Conservation (phyloP, 192 early-diverging fungal genomes). For the Obelidium mucronatum region DNA sequence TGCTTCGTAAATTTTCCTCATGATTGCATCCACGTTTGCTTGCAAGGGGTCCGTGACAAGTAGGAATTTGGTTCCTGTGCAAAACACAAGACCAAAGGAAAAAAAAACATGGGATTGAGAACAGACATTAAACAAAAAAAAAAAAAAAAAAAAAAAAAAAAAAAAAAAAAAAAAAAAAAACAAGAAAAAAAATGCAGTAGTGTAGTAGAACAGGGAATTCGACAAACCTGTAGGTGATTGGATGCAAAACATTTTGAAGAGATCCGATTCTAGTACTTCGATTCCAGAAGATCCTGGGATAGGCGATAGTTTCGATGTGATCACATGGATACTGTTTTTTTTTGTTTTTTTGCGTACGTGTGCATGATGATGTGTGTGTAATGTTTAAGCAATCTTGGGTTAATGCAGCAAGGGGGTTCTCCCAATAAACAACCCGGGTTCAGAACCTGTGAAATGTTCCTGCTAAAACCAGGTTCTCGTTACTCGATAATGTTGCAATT, state of each 20-base stretch:
- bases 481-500: slow-evolving; percentile 83
- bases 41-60: slow-evolving; percentile 85
- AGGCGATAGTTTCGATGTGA: slow-evolving; percentile 93
- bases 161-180: too few relatives aligned
- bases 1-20: slow-evolving; percentile 80
- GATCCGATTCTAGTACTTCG: slow-evolving; percentile 90
- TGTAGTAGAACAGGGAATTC: not conserved
- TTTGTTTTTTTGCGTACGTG: not conserved
- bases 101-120: not conserved
- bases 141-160: too few relatives aligned
- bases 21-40: slow-evolving; percentile 66
- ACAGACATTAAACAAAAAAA: too few relatives aligned
- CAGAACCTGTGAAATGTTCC: slow-evolving; percentile 97
- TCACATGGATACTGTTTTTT: slow-evolving; percentile 84
- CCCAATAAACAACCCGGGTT: too few relatives aligned
- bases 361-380: too few relatives aligned
- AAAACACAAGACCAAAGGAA: not conserved
- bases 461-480: slow-evolving; percentile 97
- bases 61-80: slow-evolving; percentile 95
- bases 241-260: slow-evolving; percentile 90
- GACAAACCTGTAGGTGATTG: slow-evolving; percentile 88
- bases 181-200: too few relatives aligned
- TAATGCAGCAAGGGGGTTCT: too few relatives aligned
- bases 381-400: too few relatives aligned
- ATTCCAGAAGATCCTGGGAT: slow-evolving; percentile 81